phyloP scores from a whole-genome alignment of 768 basidiomycete species.

The Paxillus rubicundulus region DNA sequence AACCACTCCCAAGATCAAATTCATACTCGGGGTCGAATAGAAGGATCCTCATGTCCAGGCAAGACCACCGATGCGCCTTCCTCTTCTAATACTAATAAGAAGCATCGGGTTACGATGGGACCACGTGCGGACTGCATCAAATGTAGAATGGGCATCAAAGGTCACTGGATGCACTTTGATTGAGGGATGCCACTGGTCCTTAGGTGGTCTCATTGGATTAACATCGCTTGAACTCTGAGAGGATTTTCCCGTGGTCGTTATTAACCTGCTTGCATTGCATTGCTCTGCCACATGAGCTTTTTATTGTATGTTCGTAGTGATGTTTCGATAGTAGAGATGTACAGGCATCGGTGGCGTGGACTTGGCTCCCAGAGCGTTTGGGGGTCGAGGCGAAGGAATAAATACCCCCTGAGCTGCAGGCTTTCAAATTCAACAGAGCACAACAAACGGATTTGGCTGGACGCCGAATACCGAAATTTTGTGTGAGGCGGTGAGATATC shows the following conservation, averaged over 20 bases:
- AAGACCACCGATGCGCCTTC: slow-evolving; percentile 12
- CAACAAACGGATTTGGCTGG: slow-evolving; percentile 21
- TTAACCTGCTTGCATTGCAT: slow-evolving; percentile 4
- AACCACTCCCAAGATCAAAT: slow-evolving; percentile 1
- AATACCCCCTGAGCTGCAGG: slow-evolving; percentile 3
- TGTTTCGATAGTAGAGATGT: neutral
- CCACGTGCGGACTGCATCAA: slow-evolving; percentile 68
- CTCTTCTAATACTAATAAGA: slow-evolving; percentile 26
- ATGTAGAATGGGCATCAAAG: slow-evolving; percentile 61
- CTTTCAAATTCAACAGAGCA: slow-evolving; percentile 21
- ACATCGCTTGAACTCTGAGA: neutral
- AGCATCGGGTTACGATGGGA: slow-evolving; percentile 65
- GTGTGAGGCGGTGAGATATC: neutral
- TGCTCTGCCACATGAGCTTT: neutral
- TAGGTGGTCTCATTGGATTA: neutral
- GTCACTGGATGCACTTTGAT: slow-evolving; percentile 70
- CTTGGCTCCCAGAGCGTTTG: neutral
- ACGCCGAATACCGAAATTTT: slow-evolving; percentile 10
- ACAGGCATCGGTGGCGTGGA: neutral
- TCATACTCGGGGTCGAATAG: slow-evolving; percentile 13
- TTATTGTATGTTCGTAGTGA: slow-evolving; percentile 5
- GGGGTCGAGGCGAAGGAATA: neutral
- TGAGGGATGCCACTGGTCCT: slow-evolving; percentile 19
- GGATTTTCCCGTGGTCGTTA: too few relatives aligned
- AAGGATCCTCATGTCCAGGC: slow-evolving; percentile 16